Percentiles rank a stretch among this genome's conserved stretches.
phyloP scores from a whole-genome alignment of 2,329 filamentous ascomycete genomes.

The Colletotrichum nymphaeae region DNA sequence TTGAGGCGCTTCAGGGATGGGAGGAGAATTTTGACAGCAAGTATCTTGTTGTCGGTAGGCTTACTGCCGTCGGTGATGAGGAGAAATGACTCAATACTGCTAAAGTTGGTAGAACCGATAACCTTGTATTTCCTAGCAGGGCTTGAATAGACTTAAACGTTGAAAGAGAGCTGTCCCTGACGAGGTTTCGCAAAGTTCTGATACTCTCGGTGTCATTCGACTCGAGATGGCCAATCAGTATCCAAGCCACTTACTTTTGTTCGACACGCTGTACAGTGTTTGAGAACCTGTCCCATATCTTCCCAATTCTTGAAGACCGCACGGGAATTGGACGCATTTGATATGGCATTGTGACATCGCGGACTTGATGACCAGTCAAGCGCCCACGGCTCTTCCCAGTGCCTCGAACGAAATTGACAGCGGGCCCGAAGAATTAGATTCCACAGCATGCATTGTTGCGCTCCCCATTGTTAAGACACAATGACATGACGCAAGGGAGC shows the following conservation, averaged over 20 bases:
- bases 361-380: neutral
- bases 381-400: neutral
- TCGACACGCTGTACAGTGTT: neutral
- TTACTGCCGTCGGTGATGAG: constrained; percentile 69
- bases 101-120: constrained; percentile 45
- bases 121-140: neutral
- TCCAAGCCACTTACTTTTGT: neutral
- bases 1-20: constrained; percentile 89
- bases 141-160: neutral
- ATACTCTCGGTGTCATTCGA: neutral
- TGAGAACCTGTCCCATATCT: neutral
- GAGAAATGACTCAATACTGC: constrained; percentile 34
- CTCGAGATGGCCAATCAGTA: neutral
- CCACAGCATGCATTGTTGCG: neutral
- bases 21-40: constrained; percentile 94
- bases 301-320: neutral
- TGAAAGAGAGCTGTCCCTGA: neutral
- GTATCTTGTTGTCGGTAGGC: constrained; percentile 91
- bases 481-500: neutral
- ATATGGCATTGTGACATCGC: neutral
- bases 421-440: neutral
- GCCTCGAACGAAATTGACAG: neutral
- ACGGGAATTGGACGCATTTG: neutral
- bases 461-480: neutral
- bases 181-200: neutral